Conservation (phyloP, 257 asterid genomes). For the Apocynum venetum region DNA sequence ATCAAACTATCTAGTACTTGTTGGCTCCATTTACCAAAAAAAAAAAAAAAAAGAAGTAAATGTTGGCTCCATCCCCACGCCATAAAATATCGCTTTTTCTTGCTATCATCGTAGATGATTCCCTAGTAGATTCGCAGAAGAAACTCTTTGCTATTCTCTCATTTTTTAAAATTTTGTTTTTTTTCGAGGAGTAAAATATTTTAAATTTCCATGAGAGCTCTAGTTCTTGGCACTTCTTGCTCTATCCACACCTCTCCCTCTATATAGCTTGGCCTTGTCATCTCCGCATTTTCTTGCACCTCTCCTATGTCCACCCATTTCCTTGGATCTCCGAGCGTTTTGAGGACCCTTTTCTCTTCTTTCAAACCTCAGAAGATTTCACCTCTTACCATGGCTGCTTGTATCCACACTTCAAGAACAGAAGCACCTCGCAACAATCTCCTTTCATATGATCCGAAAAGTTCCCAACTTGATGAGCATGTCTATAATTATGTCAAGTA, state of each 20-base stretch:
- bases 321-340: slow-evolving; percentile 24
- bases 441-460: slow-evolving; percentile 21
- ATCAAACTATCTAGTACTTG: background rate
- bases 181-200: background rate
- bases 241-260: slow-evolving; percentile 8
- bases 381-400: slow-evolving; percentile 51
- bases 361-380: slow-evolving; percentile 16
- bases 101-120: background rate
- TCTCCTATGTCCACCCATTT: slow-evolving; percentile 44
- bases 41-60: background rate
- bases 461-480: slow-evolving; percentile 32
- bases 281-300: slow-evolving; percentile 11
- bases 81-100: background rate
- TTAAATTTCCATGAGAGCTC: slow-evolving; percentile 6
- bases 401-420: slow-evolving; percentile 54
- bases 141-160: background rate
- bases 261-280: slow-evolving; percentile 21
- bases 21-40: too few species aligned
- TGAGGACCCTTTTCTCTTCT: slow-evolving; percentile 12
- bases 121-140: slow-evolving; percentile 3
- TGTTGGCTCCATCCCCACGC: background rate
- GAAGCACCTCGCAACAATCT: slow-evolving; percentile 32
- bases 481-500: slow-evolving; percentile 37
- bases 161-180: background rate
- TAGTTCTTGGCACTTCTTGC: background rate